Percentiles rank a stretch among this genome's conserved stretches.
Evolutionary conservation across 169 alveolate genomes (phyloP).

Genomic region (Miamiensis avidus): DNA sequence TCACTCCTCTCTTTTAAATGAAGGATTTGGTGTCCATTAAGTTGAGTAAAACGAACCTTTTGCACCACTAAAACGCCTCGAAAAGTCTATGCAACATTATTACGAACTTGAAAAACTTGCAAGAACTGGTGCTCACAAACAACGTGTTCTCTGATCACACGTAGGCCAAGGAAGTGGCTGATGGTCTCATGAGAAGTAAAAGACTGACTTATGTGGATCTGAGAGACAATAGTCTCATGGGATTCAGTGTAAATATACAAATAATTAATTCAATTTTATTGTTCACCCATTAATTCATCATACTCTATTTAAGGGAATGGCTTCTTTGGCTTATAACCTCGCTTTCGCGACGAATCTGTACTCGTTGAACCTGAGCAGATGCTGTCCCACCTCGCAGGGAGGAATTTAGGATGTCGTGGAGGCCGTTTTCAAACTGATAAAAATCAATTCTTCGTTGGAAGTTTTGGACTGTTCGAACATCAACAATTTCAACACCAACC

Average conservation of each 20-base stretch:
- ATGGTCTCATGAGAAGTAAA: constrained; percentile 62
- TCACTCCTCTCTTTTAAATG: background rate
- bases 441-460: constrained; percentile 53
- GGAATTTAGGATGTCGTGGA: constrained; percentile 27
- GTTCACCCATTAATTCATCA: too few species aligned
- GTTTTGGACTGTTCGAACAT: constrained; percentile 31
- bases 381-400: constrained; percentile 29
- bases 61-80: constrained; percentile 5
- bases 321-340: constrained; percentile 58
- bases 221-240: constrained; percentile 24
- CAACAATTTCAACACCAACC: constrained; percentile 21
- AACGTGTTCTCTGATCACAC: constrained; percentile 8
- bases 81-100: background rate
- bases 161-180: constrained; percentile 57
- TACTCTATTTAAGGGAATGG: too few species aligned
- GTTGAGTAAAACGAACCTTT: constrained; percentile 15
- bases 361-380: constrained; percentile 39
- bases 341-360: constrained; percentile 55
- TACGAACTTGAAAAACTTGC: constrained; percentile 14
- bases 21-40: background rate
- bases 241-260: too few species aligned
- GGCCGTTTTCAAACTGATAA: constrained; percentile 53
- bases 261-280: too few species aligned
- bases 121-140: constrained; percentile 13
- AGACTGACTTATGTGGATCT: constrained; percentile 49